Evolutionary conservation across 768 basidiomycete species (phyloP).

Genomic region (Thelephora aurantiotincta): DNA sequence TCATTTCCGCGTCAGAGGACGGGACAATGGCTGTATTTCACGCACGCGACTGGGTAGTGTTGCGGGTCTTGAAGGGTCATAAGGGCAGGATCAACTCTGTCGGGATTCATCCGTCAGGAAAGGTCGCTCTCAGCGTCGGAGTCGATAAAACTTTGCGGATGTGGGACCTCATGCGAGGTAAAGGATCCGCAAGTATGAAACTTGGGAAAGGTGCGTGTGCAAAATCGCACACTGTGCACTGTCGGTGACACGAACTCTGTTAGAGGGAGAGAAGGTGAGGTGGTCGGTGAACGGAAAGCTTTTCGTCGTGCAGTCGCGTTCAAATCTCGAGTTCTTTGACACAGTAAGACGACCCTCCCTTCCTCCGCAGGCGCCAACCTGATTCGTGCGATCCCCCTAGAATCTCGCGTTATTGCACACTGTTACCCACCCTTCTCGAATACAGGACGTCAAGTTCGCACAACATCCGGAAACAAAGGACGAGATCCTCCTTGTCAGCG

Average conservation of each 20-base stretch:
- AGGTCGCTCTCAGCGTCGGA: constrained; percentile 84
- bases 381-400: constrained; percentile 24
- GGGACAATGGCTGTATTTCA: constrained; percentile 83
- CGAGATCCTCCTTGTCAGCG: constrained; percentile 70
- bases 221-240: too few species aligned
- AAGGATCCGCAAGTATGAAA: constrained; percentile 79
- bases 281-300: neutral
- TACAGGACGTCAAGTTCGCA: constrained; percentile 76
- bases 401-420: constrained; percentile 66
- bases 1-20: constrained; percentile 88
- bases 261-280: neutral
- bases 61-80: constrained; percentile 83
- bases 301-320: constrained; percentile 17
- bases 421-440: constrained; percentile 63
- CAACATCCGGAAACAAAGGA: constrained; percentile 37
- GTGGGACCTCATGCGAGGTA: constrained; percentile 98
- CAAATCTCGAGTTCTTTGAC: constrained; percentile 69
- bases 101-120: constrained; percentile 86
- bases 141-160: constrained; percentile 81
- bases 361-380: neutral
- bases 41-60: constrained; percentile 86
- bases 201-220: constrained; percentile 58
- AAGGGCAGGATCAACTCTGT: constrained; percentile 85
- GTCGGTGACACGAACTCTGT: neutral
- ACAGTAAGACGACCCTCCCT: constrained; percentile 34